Evolutionary conservation across 768 basidiomycete species (phyloP).

Genomic region (Mycena sanguinolenta): DNA sequence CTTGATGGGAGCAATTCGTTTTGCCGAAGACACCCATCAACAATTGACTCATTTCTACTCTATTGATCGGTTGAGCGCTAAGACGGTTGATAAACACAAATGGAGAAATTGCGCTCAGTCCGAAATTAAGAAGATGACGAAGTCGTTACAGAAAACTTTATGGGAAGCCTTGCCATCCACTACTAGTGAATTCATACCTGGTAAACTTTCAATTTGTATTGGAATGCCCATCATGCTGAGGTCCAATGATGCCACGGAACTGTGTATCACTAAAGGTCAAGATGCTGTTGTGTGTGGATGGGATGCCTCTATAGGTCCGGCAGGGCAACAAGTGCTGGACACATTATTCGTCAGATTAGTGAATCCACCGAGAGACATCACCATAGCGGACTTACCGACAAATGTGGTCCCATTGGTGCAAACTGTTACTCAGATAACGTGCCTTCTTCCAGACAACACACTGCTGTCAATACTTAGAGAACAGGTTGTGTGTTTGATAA

Average conservation of each 20-base stretch:
- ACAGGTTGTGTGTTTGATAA: background rate
- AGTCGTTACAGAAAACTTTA: background rate
- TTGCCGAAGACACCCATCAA: constrained; percentile 48
- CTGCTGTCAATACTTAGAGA: background rate
- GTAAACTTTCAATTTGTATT: background rate
- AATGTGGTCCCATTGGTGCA: background rate
- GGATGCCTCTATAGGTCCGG: background rate
- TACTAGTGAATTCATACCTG: background rate
- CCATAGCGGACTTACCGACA: background rate
- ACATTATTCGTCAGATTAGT: background rate
- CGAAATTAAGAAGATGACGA: no score
- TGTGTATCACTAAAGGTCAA: constrained; percentile 10
- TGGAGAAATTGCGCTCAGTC: background rate
- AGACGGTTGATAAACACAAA: constrained; percentile 27
- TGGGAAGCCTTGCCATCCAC: background rate
- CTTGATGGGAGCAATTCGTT: constrained; percentile 43
- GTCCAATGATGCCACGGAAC: background rate
- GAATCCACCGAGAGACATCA: background rate
- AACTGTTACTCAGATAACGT: background rate
- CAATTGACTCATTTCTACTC: constrained; percentile 37
- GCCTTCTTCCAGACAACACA: background rate
- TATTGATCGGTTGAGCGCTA: background rate
- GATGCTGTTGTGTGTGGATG: background rate
- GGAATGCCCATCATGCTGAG: constrained; percentile 6
- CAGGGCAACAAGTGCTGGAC: no score